Evolutionary conservation across 2,329 filamentous ascomycete genomes (phyloP).

Genomic region (Fonsecaea nubica): DNA sequence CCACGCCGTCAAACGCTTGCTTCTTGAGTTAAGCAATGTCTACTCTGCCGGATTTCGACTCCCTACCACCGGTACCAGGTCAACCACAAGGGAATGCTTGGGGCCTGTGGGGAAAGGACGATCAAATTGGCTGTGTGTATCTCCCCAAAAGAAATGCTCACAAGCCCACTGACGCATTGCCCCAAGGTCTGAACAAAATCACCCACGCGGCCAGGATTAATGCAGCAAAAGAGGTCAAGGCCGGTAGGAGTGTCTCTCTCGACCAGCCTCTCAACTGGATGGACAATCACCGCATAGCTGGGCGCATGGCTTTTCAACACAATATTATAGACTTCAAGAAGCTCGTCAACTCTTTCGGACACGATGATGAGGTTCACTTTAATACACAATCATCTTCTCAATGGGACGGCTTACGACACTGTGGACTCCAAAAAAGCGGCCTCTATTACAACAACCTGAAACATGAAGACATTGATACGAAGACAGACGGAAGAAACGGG

Average conservation of each 20-base stretch:
- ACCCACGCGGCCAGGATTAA: neutral
- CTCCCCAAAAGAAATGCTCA: neutral
- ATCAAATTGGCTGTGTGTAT: slow-evolving; percentile 1
- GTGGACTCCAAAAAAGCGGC: slow-evolving; percentile 43
- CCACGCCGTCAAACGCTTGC: no score
- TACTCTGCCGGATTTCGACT: neutral
- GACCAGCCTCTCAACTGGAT: neutral
- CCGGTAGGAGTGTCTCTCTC: slow-evolving; percentile 3
- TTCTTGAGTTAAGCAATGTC: no score
- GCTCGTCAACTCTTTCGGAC: neutral
- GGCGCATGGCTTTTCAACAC: neutral
- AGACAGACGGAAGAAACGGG: neutral
- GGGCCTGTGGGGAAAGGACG: neutral
- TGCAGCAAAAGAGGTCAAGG: neutral
- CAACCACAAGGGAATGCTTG: neutral
- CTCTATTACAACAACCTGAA: slow-evolving; percentile 48
- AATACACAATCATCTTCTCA: slow-evolving; percentile 22
- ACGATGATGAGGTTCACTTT: slow-evolving; percentile 13
- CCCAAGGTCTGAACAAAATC: slow-evolving; percentile 7
- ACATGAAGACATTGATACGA: slow-evolving; percentile 37
- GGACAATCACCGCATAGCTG: neutral
- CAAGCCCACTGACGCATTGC: neutral
- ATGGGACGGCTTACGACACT: slow-evolving; percentile 23
- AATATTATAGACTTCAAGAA: slow-evolving; percentile 4
- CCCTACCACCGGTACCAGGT: slow-evolving; percentile 1